phyloP scores from a whole-genome alignment of 345 rosid species.

The Moricandia arvensis region DNA sequence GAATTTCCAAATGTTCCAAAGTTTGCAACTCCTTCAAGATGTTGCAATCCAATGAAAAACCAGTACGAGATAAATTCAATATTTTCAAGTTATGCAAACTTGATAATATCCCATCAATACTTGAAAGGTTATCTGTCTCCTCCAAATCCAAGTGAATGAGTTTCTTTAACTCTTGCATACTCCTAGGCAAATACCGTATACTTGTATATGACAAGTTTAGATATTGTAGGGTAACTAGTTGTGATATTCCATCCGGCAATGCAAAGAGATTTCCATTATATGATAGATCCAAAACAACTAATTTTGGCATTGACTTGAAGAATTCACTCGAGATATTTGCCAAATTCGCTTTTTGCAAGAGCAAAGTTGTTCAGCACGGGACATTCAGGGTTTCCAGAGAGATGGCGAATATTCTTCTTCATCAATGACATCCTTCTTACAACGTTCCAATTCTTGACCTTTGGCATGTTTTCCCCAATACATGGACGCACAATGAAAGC shows the following conservation, averaged over 20 bases:
- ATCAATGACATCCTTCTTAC: conserved; percentile 36
- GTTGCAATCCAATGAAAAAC: not conserved
- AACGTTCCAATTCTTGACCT: conserved; percentile 7
- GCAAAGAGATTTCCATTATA: conserved; percentile 3
- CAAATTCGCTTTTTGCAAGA: conserved; percentile 21
- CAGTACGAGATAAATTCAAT: not conserved
- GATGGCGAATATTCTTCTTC: conserved; percentile 19
- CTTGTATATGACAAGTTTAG: conserved; percentile 17
- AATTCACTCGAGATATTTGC: conserved; percentile 17
- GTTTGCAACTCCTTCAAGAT: not conserved
- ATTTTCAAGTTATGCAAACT: not conserved
- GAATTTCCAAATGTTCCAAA: not conserved
- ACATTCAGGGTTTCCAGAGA: conserved; percentile 9
- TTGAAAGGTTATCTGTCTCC: conserved; percentile 1
- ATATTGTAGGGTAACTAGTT: conserved; percentile 16
- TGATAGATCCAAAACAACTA: conserved; percentile 38
- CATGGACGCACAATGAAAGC: not conserved
- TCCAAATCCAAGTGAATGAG: conserved; percentile 8
- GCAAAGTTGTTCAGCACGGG: conserved; percentile 31
- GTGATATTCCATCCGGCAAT: conserved; percentile 10
- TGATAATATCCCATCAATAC: not conserved
- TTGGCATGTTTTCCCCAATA: conserved; percentile 13
- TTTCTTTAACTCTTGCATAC: not conserved
- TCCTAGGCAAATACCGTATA: not conserved
- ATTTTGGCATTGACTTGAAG: conserved; percentile 35